These are phyloP conservation scores for Gamsiella multidivaricata DNA, from an alignment of 192 early-diverging fungal genomes.

Conservation along the genomic window DNA sequence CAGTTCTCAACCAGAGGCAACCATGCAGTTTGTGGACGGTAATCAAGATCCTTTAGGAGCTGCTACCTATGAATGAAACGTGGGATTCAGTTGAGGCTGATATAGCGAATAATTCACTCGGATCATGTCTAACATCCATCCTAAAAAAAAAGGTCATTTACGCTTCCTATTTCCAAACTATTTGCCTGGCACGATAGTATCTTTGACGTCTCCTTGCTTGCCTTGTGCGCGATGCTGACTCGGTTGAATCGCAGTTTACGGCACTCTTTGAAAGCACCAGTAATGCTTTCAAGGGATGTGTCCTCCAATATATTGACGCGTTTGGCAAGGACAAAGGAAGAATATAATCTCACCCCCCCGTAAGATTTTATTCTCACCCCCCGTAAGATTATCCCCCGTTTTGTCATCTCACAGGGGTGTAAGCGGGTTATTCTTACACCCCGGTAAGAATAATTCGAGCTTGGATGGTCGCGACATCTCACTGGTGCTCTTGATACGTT, in stretches of 20 bases:
- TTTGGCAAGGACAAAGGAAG: slow-evolving; percentile 8
- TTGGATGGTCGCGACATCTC: no score
- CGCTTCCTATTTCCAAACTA: no score
- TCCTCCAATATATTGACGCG: background rate
- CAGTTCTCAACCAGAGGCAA: background rate
- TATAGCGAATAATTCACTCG: background rate
- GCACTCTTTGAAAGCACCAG: background rate
- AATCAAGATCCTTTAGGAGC: background rate
- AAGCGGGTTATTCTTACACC: no score
- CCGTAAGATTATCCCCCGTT: no score
- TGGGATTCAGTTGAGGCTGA: background rate
- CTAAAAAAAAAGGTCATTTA: no score
- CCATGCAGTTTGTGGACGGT: slow-evolving; percentile 6
- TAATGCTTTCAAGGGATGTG: background rate
- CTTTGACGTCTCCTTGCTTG: background rate
- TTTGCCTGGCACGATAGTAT: background rate
- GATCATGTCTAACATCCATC: background rate
- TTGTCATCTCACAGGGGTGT: no score
- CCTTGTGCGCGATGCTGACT: background rate
- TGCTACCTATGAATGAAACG: background rate
- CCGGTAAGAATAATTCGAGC: no score
- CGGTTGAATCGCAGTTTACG: background rate
- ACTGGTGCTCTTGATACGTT: no score
- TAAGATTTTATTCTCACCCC: no score
- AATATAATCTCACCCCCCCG: no score